Conservation (phyloP, 2,329 filamentous ascomycete species). For the Aspergillus niger region DNA sequence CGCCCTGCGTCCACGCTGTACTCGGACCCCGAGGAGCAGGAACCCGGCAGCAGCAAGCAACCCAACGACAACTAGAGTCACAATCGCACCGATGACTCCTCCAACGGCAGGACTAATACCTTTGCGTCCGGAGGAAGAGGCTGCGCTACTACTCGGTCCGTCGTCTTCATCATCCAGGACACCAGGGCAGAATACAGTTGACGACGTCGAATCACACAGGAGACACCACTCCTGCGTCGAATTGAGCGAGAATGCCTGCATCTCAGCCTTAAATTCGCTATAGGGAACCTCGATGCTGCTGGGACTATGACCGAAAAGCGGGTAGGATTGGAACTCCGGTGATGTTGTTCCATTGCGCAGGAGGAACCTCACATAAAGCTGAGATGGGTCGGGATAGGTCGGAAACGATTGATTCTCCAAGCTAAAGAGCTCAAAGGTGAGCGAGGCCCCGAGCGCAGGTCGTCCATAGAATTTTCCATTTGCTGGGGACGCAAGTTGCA, state of each 20-base stretch:
- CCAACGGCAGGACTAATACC: conserved; percentile 49
- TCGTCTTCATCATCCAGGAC: conserved; percentile 30
- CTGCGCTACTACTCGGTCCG: not conserved
- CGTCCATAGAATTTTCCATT: conserved; percentile 51
- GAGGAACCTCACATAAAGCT: conserved; percentile 59
- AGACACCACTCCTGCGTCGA: conserved; percentile 57
- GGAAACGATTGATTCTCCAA: conserved; percentile 34
- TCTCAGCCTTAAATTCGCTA: conserved; percentile 51
- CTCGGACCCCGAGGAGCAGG: conserved; percentile 50
- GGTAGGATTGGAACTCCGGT: conserved; percentile 43
- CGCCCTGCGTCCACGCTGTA: conserved; percentile 44
- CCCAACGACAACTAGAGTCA: conserved; percentile 51
- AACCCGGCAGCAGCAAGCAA: conserved; percentile 43
- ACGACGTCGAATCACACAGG: conserved; percentile 44
- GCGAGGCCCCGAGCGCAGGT: conserved; percentile 51
- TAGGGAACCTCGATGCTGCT: conserved; percentile 52
- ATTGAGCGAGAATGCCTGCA: conserved; percentile 47
- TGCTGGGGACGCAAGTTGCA: conserved; percentile 41
- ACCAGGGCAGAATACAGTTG: conserved; percentile 53
- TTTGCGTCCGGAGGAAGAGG: conserved; percentile 15
- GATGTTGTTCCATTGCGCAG: conserved; percentile 58
- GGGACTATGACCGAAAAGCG: conserved; percentile 54
- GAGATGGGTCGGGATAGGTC: conserved; percentile 43
- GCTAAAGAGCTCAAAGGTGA: conserved; percentile 57
- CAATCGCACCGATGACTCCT: conserved; percentile 59